phyloP scores from a whole-genome alignment of 2,329 filamentous ascomycete species.

The Anisogramma anomala region DNA sequence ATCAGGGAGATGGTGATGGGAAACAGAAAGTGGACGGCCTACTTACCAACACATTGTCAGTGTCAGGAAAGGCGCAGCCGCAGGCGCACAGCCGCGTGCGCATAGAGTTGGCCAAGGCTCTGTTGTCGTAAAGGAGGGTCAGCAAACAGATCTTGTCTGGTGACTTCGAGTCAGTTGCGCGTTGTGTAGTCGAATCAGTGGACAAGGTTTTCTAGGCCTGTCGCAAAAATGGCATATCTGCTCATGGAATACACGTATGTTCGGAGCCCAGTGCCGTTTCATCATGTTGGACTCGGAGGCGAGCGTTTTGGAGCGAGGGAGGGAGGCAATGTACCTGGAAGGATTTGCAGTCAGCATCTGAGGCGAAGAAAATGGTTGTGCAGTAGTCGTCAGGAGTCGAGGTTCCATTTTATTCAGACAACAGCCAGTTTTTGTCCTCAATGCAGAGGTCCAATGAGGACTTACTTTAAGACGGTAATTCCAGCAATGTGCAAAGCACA shows the following conservation, averaged over 20 bases:
- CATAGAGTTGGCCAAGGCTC: not conserved
- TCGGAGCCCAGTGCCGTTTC: slow-evolving; percentile 98
- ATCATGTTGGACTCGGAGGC: slow-evolving; percentile 45
- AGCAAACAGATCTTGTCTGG: not conserved
- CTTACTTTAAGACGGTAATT: slow-evolving; percentile 93
- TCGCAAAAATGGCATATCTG: slow-evolving; percentile 78
- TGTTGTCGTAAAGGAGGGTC: slow-evolving; percentile 1
- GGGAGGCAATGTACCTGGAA: slow-evolving; percentile 12
- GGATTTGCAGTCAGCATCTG: slow-evolving; percentile 15
- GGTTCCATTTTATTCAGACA: slow-evolving; percentile 50
- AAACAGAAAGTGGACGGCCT: not conserved
- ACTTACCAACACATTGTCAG: slow-evolving; percentile 18
- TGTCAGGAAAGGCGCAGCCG: not conserved
- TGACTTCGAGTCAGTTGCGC: not conserved
- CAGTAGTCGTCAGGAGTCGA: slow-evolving; percentile 17
- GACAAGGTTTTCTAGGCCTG: slow-evolving; percentile 99
- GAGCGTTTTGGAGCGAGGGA: slow-evolving; percentile 4
- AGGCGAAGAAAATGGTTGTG: not conserved
- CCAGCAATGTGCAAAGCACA: slow-evolving; percentile 63
- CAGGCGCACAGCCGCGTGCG: not conserved
- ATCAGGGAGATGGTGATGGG: slow-evolving; percentile 25
- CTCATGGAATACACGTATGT: slow-evolving; percentile 47
- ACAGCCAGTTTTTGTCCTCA: slow-evolving; percentile 85
- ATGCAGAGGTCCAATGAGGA: no score
- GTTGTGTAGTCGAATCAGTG: slow-evolving; percentile 53